Conservation (phyloP, 2,329 filamentous ascomycete species). For the Hymenoscyphus occultus region DNA sequence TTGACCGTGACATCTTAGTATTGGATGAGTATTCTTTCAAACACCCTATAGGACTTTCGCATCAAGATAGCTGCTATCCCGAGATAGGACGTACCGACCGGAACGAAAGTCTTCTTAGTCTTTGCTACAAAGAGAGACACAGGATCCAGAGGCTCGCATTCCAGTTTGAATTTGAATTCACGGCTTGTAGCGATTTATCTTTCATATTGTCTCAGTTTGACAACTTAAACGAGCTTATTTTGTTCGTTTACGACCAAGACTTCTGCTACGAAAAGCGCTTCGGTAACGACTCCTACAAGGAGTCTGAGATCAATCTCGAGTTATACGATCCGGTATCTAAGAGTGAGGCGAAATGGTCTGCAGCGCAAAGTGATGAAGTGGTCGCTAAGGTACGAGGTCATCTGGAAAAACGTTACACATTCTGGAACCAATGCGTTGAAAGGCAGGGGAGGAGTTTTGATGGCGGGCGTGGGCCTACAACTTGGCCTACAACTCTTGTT, state of each 20-base stretch:
- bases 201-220: no score
- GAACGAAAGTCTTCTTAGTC: background rate
- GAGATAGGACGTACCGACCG: background rate
- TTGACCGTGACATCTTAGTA: background rate
- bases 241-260: background rate
- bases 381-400: background rate
- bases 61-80: background rate
- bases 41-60: background rate
- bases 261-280: background rate
- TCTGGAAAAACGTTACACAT: background rate
- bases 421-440: background rate
- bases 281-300: background rate
- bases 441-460: background rate
- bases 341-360: background rate
- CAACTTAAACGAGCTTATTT: background rate
- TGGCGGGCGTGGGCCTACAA: no score
- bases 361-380: background rate
- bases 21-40: background rate
- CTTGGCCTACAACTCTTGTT: background rate
- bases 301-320: background rate
- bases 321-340: background rate
- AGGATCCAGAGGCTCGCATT: no score
- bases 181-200: no score
- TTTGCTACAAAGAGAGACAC: no score
- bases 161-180: no score